Evolutionary conservation across 148 eudicot genomes (phyloP), one percentile per base, ranked within the genome.

Genomic region (Vaccinium macrocarpon): DNA sequence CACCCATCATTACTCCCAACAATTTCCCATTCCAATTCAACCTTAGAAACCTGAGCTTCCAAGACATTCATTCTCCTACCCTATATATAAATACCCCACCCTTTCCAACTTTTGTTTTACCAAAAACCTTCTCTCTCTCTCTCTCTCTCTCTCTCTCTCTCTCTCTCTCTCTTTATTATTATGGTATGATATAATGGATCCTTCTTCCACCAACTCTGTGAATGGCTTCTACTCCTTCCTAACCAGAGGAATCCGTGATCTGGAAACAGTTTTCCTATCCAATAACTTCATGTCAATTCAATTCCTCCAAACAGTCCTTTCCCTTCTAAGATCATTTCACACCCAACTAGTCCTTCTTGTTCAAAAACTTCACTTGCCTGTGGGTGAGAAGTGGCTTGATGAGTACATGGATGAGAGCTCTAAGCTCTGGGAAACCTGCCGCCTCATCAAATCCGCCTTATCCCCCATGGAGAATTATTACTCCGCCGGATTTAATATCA

Each of bases 1-100:
- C 98, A 93, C 89, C 87, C 95, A 96, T 96, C 96, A 96, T 96
- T 96, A 90, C 97, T 82, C 88, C 98, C 98, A 94, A 96, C 98
- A 88, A 93, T 42, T 42, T 93, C 93, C 90, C 81, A 90, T 93
- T 92, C 91, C 48, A 88, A 82, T 91, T 89, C 48, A 88, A 80
- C 91, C 95, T 89, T 90, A 84, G 93, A 94, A 94, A 89, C 97
- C 92, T 89, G 92, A 90, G 90, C 95, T 91, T 91, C 95, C 85
- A 92, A 91, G 91, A 90, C 85, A 92, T 87, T 86, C 88, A 71
- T 84, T 86, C 86, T 83, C 52, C 68, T 62, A 42, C 23, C 32
- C 53, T 23, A 48, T 80, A 46, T 84, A 86, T 90, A 90, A 88
- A 90, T 86, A 86, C 16, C 90, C 0, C 86, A 84, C 8, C 71